Conservation (phyloP, 805 yeast species). For the Hagleromyces aurorensis region DNA sequence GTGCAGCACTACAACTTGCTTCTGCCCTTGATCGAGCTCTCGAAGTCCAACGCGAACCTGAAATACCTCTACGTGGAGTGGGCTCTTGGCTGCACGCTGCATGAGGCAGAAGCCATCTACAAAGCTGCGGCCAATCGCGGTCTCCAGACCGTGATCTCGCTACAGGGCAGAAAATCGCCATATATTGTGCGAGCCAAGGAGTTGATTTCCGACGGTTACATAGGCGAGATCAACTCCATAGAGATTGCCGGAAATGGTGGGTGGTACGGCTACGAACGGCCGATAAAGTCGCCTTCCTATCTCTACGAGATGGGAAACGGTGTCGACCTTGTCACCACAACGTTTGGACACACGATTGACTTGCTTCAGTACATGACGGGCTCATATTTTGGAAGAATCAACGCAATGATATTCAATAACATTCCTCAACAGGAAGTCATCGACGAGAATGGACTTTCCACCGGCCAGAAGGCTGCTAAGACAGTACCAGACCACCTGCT, state of each 20-base stretch:
- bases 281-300: constrained; percentile 20
- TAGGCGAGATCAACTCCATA: constrained; percentile 27
- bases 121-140: constrained; percentile 20
- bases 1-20: constrained; percentile 15
- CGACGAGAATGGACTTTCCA: constrained; percentile 21
- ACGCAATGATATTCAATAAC: constrained; percentile 26
- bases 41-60: constrained; percentile 17
- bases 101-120: constrained; percentile 24
- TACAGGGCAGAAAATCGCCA: constrained; percentile 29
- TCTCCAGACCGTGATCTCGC: constrained; percentile 24
- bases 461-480: constrained; percentile 18
- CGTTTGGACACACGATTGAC: constrained; percentile 29
- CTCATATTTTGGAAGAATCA: constrained; percentile 24
- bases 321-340: constrained; percentile 22
- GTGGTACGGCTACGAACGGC: constrained; percentile 29
- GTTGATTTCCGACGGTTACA: constrained; percentile 23
- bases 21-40: constrained; percentile 17
- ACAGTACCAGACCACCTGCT: constrained; percentile 27
- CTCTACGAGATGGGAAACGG: constrained; percentile 25
- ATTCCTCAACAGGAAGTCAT: constrained; percentile 23
- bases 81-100: constrained; percentile 20
- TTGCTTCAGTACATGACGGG: constrained; percentile 26
- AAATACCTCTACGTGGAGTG: constrained; percentile 26
- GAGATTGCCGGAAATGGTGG: constrained; percentile 29
- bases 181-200: constrained; percentile 28